Evolutionary conservation across 345 rosid genomes (phyloP).

Genomic region (Bruguiera gymnorhiza): DNA sequence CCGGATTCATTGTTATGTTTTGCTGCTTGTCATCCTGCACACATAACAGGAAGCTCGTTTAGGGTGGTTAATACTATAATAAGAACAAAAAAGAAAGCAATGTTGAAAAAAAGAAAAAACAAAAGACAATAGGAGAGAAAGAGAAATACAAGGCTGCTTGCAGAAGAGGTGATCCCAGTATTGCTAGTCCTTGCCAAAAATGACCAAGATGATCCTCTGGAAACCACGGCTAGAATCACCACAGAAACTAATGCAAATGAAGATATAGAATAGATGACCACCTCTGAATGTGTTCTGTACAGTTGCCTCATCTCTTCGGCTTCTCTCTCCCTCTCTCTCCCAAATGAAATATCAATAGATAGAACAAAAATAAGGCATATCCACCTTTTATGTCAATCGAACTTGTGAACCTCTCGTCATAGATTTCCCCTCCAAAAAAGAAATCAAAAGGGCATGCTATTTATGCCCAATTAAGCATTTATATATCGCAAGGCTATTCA

Average conservation of each 20-base stretch:
- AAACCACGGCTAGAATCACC: slow-evolving; percentile 7
- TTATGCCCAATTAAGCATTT: no score
- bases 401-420: no score
- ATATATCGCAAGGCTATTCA: no score
- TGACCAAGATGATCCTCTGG: slow-evolving; percentile 12
- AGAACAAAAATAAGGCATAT: background rate
- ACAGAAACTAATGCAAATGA: slow-evolving; percentile 12
- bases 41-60: background rate
- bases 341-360: background rate
- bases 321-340: background rate
- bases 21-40: background rate
- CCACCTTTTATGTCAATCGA: background rate
- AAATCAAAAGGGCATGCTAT: no score
- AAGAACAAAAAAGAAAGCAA: background rate
- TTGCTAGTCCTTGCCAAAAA: background rate
- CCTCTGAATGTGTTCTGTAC: slow-evolving; percentile 1
- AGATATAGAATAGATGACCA: slow-evolving; percentile 9
- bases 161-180: background rate
- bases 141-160: background rate
- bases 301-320: slow-evolving; percentile 14
- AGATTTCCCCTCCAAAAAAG: no score
- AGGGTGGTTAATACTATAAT: background rate
- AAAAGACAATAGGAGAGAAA: background rate
- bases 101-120: background rate
- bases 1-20: background rate